Conservation (phyloP, 75 land plant genomes). For the Chamaecyparis obtusa region DNA sequence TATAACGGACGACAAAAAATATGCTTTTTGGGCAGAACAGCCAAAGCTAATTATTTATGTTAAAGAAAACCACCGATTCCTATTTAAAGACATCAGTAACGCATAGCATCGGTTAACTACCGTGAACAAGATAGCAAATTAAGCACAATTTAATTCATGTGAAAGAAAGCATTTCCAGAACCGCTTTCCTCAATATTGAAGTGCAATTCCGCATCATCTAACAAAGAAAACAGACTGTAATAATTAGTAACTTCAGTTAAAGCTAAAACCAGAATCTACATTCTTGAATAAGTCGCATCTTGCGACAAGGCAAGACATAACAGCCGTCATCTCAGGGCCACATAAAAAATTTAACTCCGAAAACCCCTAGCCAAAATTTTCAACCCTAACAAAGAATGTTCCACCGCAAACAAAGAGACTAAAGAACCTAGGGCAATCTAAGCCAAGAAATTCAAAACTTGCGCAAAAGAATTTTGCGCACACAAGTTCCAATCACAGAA, state of each 20-base stretch:
- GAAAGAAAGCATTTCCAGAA: background rate
- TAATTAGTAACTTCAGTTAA: background rate
- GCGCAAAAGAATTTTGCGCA: background rate
- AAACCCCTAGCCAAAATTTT: background rate
- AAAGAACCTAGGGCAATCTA: background rate
- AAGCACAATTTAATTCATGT: background rate
- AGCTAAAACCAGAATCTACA: background rate
- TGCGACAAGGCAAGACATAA: background rate
- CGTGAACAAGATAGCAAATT: background rate
- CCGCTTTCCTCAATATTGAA: background rate
- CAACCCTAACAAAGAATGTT: background rate
- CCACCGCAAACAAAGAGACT: background rate
- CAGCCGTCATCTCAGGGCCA: background rate
- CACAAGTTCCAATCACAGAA: background rate
- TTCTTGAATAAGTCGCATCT: background rate
- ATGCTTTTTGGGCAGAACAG: background rate
- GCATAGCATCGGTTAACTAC: background rate
- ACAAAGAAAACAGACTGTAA: background rate
- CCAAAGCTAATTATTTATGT: background rate
- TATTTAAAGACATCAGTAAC: background rate
- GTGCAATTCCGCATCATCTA: background rate
- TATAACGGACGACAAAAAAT: background rate
- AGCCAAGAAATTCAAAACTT: background rate
- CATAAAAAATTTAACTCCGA: background rate
- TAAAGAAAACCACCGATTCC: background rate